Evolutionary conservation across 352 stramenopile genomes (phyloP).

Genomic region (Nannochloropsis limnetica): DNA sequence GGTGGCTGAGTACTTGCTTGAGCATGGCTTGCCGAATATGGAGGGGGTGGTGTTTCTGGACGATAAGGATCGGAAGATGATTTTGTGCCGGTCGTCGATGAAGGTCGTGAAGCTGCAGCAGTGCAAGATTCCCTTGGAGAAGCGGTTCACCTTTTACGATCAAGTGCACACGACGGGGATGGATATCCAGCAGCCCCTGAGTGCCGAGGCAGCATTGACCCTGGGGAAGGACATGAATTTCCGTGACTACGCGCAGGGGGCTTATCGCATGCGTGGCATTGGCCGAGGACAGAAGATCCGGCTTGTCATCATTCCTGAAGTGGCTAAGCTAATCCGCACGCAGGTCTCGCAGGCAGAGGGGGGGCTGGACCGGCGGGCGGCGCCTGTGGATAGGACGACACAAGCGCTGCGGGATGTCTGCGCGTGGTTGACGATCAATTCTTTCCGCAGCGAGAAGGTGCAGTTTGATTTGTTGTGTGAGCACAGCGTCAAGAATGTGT

Average conservation of each 20-base stretch:
- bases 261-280: constrained; percentile 79
- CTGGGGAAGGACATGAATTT: constrained; percentile 64
- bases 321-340: constrained; percentile 58
- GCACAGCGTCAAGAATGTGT: constrained; percentile 86
- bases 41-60: constrained; percentile 79
- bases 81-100: constrained; percentile 44
- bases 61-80: constrained; percentile 59
- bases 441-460: constrained; percentile 98
- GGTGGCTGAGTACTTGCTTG: constrained; percentile 72
- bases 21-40: constrained; percentile 60
- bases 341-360: constrained; percentile 34
- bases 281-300: constrained; percentile 78
- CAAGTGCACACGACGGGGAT: constrained; percentile 82
- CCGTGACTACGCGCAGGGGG: constrained; percentile 75
- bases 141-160: constrained; percentile 80
- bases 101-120: constrained; percentile 45
- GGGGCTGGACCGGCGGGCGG: not conserved
- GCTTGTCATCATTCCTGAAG: constrained; percentile 70
- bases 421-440: constrained; percentile 98
- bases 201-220: constrained; percentile 67
- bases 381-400: constrained; percentile 37
- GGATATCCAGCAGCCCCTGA: constrained; percentile 79
- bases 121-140: constrained; percentile 47
- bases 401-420: constrained; percentile 78
- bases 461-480: constrained; percentile 97